Evolutionary conservation across 768 basidiomycete genomes (phyloP).

Genomic region (Psilocybe tampanensis): DNA sequence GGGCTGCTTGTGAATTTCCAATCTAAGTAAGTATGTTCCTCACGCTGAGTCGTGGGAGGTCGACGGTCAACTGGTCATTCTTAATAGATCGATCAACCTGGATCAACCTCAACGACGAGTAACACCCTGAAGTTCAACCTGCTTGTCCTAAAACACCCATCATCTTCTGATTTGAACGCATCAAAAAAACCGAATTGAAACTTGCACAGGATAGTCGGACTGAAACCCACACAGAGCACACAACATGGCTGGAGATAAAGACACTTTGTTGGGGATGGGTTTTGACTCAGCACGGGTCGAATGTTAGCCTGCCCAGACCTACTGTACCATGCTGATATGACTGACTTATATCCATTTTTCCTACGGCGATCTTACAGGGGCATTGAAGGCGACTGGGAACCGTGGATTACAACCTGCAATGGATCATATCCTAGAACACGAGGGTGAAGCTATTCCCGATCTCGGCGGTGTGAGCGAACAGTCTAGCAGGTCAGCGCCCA

Average conservation of each 20-base stretch:
- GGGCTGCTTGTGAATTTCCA: no score
- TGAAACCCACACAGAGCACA: background rate
- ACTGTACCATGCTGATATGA: background rate
- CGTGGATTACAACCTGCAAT: slow-evolving; percentile 89
- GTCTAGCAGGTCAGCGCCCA: slow-evolving; percentile 28
- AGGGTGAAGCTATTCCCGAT: slow-evolving; percentile 75
- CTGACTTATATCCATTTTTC: slow-evolving; percentile 7
- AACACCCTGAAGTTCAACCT: no score
- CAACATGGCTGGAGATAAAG: slow-evolving; percentile 63
- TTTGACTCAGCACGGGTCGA: slow-evolving; percentile 85
- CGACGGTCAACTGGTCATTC: no score
- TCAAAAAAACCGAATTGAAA: no score
- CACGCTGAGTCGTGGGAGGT: no score
- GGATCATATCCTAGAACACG: slow-evolving; percentile 87
- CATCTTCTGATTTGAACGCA: no score
- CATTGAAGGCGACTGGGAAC: slow-evolving; percentile 79
- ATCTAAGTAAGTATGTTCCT: no score
- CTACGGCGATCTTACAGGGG: slow-evolving; percentile 58
- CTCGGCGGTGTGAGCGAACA: slow-evolving; percentile 44
- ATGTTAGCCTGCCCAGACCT: slow-evolving; percentile 51
- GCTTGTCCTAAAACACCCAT: no score
- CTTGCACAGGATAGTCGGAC: background rate
- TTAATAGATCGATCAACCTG: no score
- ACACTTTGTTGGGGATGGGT: slow-evolving; percentile 82
- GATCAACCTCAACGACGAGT: no score